Conservation (phyloP, 768 basidiomycete species). For the Cyclocybe aegerita region DNA sequence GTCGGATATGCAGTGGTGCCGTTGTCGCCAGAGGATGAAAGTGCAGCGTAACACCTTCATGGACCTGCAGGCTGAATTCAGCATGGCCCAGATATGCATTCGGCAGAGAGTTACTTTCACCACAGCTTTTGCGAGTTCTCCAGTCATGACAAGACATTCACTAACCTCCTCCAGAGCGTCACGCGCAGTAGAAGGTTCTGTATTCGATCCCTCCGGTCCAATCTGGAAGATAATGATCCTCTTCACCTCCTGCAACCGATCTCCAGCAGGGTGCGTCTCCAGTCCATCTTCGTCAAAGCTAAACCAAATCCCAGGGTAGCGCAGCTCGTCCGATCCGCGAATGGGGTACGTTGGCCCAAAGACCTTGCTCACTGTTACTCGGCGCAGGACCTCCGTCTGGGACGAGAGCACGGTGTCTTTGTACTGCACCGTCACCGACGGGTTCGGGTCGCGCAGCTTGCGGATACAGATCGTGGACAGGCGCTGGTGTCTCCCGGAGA, state of each 20-base stretch:
- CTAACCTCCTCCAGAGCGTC: conserved; percentile 76
- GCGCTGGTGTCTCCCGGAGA: conserved; percentile 76
- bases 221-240: conserved; percentile 74
- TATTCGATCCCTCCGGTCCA: conserved; percentile 43
- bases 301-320: conserved; percentile 84
- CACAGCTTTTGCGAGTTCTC: conserved; percentile 67
- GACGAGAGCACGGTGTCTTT: conserved; percentile 65
- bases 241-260: conserved; percentile 74
- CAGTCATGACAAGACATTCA: conserved; percentile 66
- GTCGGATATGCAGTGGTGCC: conserved; percentile 52
- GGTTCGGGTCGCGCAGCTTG: conserved; percentile 64
- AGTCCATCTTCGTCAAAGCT: conserved; percentile 76
- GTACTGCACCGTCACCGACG: conserved; percentile 68
- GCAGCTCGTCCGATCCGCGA: conserved; percentile 50
- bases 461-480: conserved; percentile 77
- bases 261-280: conserved; percentile 54
- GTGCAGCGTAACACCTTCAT: conserved; percentile 68
- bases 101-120: conserved; percentile 50
- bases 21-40: conserved; percentile 56
- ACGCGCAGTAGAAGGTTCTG: conserved; percentile 20
- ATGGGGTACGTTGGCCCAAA: conserved; percentile 84
- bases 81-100: too few species aligned
- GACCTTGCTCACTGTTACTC: conserved; percentile 63
- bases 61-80: conserved; percentile 43
- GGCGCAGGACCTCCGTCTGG: conserved; percentile 55